A percentile compares a stretch with the other conserved stretches of the same genome.
Evolutionary conservation across 805 yeast species (phyloP).

Genomic region (Torulaspora gathmanii): DNA sequence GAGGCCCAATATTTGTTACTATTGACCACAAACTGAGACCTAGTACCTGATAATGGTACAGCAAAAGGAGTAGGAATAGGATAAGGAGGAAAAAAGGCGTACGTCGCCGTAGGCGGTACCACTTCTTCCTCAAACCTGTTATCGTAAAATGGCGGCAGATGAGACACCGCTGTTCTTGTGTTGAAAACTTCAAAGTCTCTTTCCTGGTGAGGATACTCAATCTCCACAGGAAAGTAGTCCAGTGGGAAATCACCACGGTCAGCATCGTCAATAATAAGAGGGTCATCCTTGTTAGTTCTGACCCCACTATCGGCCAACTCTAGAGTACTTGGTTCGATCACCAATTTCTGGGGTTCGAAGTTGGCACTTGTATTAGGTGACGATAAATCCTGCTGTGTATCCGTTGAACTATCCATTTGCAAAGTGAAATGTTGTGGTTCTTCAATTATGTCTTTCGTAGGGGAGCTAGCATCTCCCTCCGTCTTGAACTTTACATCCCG

Average conservation of each 20-base stretch:
- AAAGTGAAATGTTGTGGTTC: constrained; percentile 3
- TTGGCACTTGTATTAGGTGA: constrained; percentile 9
- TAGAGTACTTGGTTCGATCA: constrained; percentile 15
- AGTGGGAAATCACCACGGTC: constrained; percentile 67
- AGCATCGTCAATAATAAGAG: constrained; percentile 9
- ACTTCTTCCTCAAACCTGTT: constrained; percentile 16
- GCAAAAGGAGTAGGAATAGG: constrained; percentile 17
- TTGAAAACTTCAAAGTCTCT: constrained; percentile 12
- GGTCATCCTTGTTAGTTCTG: constrained; percentile 7
- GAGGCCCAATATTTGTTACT: constrained; percentile 25
- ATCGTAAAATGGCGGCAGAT: constrained; percentile 12
- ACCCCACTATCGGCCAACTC: constrained; percentile 9
- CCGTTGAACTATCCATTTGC: constrained; percentile 8
- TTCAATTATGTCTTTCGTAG: constrained; percentile 7
- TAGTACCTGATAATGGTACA: constrained; percentile 21
- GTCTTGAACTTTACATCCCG: constrained; percentile 3
- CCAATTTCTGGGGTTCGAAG: constrained; percentile 20
- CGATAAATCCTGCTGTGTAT: constrained; percentile 7
- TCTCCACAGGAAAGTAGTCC: constrained; percentile 53
- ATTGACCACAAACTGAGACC: constrained; percentile 25
- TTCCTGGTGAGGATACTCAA: constrained; percentile 34
- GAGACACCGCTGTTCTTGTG: constrained; percentile 6
- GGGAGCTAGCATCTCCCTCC: background rate
- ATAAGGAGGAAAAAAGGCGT: constrained; percentile 14
- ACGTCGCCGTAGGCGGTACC: constrained; percentile 14